Base-by-base conservation (phyloP, 228 moss, liverwort and hornwort species). In the Sphagnum fallax region DNA sequence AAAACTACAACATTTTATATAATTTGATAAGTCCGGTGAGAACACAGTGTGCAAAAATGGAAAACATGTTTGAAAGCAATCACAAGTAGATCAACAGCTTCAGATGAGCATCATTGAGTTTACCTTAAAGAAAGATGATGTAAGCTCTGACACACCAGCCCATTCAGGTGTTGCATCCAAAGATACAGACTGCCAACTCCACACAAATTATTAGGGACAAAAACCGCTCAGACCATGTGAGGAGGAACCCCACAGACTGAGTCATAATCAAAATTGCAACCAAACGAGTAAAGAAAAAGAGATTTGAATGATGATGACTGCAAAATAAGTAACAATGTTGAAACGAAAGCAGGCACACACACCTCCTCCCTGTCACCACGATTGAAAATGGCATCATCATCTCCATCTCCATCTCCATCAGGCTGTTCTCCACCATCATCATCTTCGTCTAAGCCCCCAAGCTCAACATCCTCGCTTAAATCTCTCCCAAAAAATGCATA, bases 391-490 rank as follows among this genome's bases (percentile, higher is more conserved):
- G 85, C 69, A 58, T 86, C 91, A 11, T 82, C 32, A 32, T 32
- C 32, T 32, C 32, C 32, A 32, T 32, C 32, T 32, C 32, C 32
- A 32, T 32, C 32, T 32, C 32, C 32, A 32, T 85, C 93, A 64
- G 87, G 89, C 63, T 82, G 73, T 70, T 84, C 88, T 52, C 84
- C 90, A 47, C 84, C 76, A 15, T 76, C 81, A 5, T 88, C 93
- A 71, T 98, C 93, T 73, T 98, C 98, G 73, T 90, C 91, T 75
- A 93, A 75, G 52, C 98, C 98, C 72, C 94, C 93, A 66, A 94
- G 77, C 71, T 91, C 91, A 70, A 92, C 65, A 76, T 93, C 98
- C 61, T 92, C 88, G 5, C 81, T 67, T 6, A 88, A 87, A 71
- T 52, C 84, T 69, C 87, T 73, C 68, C 98, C 98, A 70, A 93